phyloP scores from a whole-genome alignment of 306 rosid genomes.

The Dalbergia cochinchinensis region DNA sequence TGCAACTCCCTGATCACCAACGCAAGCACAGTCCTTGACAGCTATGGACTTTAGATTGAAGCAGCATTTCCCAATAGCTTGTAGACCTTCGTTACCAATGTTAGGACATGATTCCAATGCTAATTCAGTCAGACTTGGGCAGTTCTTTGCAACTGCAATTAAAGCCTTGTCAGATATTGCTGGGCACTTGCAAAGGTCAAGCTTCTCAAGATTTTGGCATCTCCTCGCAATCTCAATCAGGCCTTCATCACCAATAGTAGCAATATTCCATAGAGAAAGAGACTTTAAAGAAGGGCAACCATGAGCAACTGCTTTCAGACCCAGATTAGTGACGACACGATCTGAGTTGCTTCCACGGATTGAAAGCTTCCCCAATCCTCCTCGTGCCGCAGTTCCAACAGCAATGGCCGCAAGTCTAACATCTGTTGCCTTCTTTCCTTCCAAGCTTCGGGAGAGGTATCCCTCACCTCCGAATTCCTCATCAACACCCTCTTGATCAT shows the following conservation, averaged over 20 bases:
- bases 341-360: constrained; percentile 78
- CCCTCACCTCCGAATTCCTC: constrained; percentile 78
- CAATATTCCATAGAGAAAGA: constrained; percentile 79
- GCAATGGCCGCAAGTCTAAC: constrained; percentile 95
- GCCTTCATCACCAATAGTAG: constrained; percentile 81
- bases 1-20: constrained; percentile 87
- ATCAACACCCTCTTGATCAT: constrained; percentile 53
- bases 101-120: constrained; percentile 77
- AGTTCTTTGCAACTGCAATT: constrained; percentile 72
- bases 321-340: constrained; percentile 67
- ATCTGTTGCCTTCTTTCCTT: constrained; percentile 93
- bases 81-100: constrained; percentile 80
- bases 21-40: constrained; percentile 70
- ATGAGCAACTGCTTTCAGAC: constrained; percentile 78
- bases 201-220: constrained; percentile 84
- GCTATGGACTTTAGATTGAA: constrained; percentile 69
- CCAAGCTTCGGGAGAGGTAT: constrained; percentile 89
- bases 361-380: constrained; percentile 91
- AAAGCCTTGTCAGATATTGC: constrained; percentile 76
- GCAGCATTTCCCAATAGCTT: constrained; percentile 81
- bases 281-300: constrained; percentile 88
- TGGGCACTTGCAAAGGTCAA: constrained; percentile 84
- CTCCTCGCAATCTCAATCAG: constrained; percentile 80
- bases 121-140: constrained; percentile 76
- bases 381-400: constrained; percentile 88